Evolutionary conservation across 192 early-diverging fungal genomes (phyloP).

Genomic region (Backusella tuberculispora): DNA sequence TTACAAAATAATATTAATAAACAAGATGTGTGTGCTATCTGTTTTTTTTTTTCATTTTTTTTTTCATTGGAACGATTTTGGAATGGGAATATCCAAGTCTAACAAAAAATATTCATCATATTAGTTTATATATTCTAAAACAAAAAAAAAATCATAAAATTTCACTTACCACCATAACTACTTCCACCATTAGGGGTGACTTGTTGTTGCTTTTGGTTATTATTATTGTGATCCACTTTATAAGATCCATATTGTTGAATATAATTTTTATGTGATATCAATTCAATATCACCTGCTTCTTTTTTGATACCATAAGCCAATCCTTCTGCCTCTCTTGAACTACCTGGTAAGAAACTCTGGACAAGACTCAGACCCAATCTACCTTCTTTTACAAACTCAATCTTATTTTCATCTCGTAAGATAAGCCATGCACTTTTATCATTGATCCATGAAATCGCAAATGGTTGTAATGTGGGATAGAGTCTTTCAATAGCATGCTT

Average conservation of each 20-base stretch:
- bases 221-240: background rate
- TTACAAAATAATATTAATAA: background rate
- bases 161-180: background rate
- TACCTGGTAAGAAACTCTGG: conserved; percentile 38
- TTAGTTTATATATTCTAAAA: too few species aligned
- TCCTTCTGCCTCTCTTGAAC: conserved; percentile 33
- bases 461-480: conserved; percentile 48
- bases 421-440: conserved; percentile 54
- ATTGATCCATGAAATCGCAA: conserved; percentile 56
- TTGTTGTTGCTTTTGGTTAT: background rate
- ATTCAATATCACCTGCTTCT: conserved; percentile 47
- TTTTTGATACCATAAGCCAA: conserved; percentile 37
- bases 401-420: conserved; percentile 39
- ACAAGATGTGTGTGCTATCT: background rate
- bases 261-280: conserved; percentile 44
- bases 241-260: conserved; percentile 22
- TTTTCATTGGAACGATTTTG: background rate
- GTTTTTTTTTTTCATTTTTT: too few species aligned
- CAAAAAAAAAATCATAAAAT: too few species aligned
- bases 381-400: conserved; percentile 39
- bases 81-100: background rate
- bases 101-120: too few species aligned
- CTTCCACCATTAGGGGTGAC: background rate
- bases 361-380: conserved; percentile 42
- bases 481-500: conserved; percentile 54